Evolutionary conservation across 2,329 filamentous ascomycete genomes (phyloP), one percentile per base, ranked within the genome.

Genomic region (Pseudogymnoascus sp.): DNA sequence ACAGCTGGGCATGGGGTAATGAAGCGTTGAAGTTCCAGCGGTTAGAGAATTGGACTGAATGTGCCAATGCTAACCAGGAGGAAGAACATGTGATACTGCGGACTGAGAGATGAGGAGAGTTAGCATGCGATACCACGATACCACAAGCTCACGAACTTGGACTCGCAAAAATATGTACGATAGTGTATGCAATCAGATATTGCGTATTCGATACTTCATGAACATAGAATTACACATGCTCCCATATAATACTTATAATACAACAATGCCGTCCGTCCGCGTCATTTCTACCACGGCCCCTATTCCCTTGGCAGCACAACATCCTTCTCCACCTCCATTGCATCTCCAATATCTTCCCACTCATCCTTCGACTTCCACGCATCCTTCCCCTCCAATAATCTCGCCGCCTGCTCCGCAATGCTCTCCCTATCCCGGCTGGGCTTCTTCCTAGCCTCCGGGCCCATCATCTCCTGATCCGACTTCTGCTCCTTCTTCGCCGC

Each of bases 1-100:
- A 87, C 0, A 93, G 90, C 89, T 89, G 85, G 81, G 81, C 82
- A 28, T 92, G 88, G 88, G 90, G 90, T 2, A 80, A 91, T 66
- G 85, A 93, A 67, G 86, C 83, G 7, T 72, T 90, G 62, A 82
- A 82, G 63, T 91, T 88, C 67, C 90, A 92, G 68, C 78, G 79
- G 62, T 71, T 78, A 6, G 74, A 79, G 37, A 73, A 79, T 67
- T 87, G 83, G 83, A 61, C 37, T 32, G 72, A 7, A 76, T 54
- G 47, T 20, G 32, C 37, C 9, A 3, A 59, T 16, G 14, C 9
- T 2, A 41, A 32, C 7, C n/a, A n/a, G n/a, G n/a, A n/a, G n/a
- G n/a, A n/a, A n/a, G n/a, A n/a, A n/a, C n/a, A n/a, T n/a, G n/a
- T n/a, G n/a, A n/a, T n/a, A n/a, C n/a, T n/a, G n/a, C n/a, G n/a